Percentiles rank a stretch among this genome's conserved stretches.
Conservation (phyloP, 768 basidiomycete species). For the Mycena albidolilacea region DNA sequence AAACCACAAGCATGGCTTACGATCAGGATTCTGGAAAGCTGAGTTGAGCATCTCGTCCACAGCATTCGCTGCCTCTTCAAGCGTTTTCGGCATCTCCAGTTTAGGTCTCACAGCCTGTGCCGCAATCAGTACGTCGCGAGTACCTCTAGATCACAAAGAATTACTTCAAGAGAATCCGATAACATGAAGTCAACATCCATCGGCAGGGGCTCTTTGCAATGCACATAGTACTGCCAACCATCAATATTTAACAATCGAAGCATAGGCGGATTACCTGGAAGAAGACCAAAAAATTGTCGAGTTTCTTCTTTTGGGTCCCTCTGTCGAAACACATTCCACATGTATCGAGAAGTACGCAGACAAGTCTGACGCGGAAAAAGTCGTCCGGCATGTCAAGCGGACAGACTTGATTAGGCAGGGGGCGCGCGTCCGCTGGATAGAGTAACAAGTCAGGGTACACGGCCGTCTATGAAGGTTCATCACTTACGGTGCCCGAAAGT, state of each 20-base stretch:
- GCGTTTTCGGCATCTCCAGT: conserved; percentile 74
- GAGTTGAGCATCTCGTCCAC: conserved; percentile 92
- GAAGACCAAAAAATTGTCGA: conserved; percentile 93
- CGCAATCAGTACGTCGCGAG: not conserved
- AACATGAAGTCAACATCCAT: conserved; percentile 99
- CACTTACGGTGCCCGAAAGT: conserved; percentile 96
- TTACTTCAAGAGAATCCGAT: conserved; percentile 92
- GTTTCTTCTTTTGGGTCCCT: conserved; percentile 91
- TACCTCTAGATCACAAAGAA: conserved; percentile 27
- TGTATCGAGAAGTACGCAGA: conserved; percentile 94
- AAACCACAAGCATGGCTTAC: conserved; percentile 52
- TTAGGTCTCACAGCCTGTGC: conserved; percentile 90
- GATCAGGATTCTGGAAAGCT: conserved; percentile 71
- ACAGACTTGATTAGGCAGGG: conserved; percentile 81
- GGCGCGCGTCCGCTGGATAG: conserved; percentile 86
- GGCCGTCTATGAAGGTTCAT: not conserved
- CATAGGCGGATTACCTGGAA: conserved; percentile 79
- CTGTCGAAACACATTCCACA: conserved; percentile 99
- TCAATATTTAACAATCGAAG: conserved; percentile 19
- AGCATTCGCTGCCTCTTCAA: conserved; percentile 88
- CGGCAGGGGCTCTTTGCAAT: conserved; percentile 91
- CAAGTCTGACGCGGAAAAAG: conserved; percentile 93
- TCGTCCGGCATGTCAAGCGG: conserved; percentile 94
- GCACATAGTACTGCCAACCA: conserved; percentile 78
- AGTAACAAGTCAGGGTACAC: conserved; percentile 32